These are phyloP conservation scores for Aspergillus tubingensis DNA, from an alignment of 2,329 filamentous ascomycete genomes.

Conservation along the genomic window DNA sequence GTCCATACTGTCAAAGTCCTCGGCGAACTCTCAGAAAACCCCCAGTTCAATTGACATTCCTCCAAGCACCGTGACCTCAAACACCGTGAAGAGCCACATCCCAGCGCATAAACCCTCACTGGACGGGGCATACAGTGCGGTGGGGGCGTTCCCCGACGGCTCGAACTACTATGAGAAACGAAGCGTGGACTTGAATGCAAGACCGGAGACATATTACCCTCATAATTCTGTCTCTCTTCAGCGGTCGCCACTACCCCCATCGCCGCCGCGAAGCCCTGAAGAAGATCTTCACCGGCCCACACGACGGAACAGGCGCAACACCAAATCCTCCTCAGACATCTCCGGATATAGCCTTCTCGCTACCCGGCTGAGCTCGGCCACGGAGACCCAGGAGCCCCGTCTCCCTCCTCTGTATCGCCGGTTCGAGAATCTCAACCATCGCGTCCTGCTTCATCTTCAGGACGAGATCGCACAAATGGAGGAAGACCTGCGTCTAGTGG, in stretches of 20 bases:
- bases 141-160: slow-evolving; percentile 20
- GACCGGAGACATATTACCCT: slow-evolving; percentile 37
- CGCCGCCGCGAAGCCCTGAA: slow-evolving; percentile 37
- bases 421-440: slow-evolving; percentile 80
- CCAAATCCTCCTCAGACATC: slow-evolving; percentile 24
- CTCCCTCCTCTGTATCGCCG: slow-evolving; percentile 72
- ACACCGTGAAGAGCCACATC: slow-evolving; percentile 28
- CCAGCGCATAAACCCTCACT: slow-evolving; percentile 24
- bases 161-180: slow-evolving; percentile 26
- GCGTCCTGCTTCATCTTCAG: slow-evolving; percentile 78
- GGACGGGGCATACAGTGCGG: slow-evolving; percentile 20
- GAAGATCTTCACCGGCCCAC: slow-evolving; percentile 27
- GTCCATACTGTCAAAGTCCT: slow-evolving; percentile 32
- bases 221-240: slow-evolving; percentile 23
- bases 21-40: slow-evolving; percentile 31
- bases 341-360: slow-evolving; percentile 42
- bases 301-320: slow-evolving; percentile 25
- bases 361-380: slow-evolving; percentile 33
- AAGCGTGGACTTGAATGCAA: slow-evolving; percentile 32
- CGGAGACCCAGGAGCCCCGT: slow-evolving; percentile 28
- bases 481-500: slow-evolving; percentile 70
- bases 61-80: slow-evolving; percentile 29
- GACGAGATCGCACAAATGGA: slow-evolving; percentile 82
- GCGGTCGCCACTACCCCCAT: slow-evolving; percentile 32
- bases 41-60: slow-evolving; percentile 29